A percentile compares a stretch with the other conserved stretches of the same genome.
These are phyloP conservation scores for Trypanosomatidae sp. DNA, from an alignment of 208 protist genomes.

Conservation along the genomic window DNA sequence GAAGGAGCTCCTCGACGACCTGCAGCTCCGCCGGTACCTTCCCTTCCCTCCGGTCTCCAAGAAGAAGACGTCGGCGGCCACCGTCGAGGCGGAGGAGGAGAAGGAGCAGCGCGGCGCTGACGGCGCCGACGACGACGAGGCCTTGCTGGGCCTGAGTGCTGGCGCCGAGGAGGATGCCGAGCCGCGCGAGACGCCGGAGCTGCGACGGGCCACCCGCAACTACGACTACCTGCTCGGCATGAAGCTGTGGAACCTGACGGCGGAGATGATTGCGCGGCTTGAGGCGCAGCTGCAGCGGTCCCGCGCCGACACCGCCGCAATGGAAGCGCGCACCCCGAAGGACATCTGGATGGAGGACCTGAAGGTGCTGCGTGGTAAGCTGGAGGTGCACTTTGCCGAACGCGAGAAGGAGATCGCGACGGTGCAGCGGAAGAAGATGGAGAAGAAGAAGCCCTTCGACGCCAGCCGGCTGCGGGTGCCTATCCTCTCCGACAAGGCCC, in stretches of 20 bases:
- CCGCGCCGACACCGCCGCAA: constrained; percentile 66
- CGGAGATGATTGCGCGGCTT: constrained; percentile 95
- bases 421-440: constrained; percentile 82
- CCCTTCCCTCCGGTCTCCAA: constrained; percentile 84
- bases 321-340: constrained; percentile 77
- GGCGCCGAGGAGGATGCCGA: constrained; percentile 22
- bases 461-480: constrained; percentile 68
- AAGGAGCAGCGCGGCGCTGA: neutral
- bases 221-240: constrained; percentile 99
- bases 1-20: constrained; percentile 93
- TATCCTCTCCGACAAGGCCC: constrained; percentile 85
- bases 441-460: constrained; percentile 83
- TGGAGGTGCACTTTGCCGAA: constrained; percentile 61
- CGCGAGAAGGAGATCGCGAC: constrained; percentile 69
- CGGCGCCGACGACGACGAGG: constrained; percentile 24
- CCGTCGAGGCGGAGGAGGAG: constrained; percentile 40
- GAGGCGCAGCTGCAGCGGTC: constrained; percentile 82
- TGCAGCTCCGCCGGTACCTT: constrained; percentile 88
- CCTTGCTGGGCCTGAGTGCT: constrained; percentile 21
- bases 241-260: constrained; percentile 97
- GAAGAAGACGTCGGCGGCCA: constrained; percentile 80
- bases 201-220: constrained; percentile 64
- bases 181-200: constrained; percentile 48
- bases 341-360: constrained; percentile 92
- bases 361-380: constrained; percentile 55